Evolutionary conservation across 805 yeast species (phyloP), one percentile per base, ranked within the genome.

Genomic region (Hermanozyma aechmeae): DNA sequence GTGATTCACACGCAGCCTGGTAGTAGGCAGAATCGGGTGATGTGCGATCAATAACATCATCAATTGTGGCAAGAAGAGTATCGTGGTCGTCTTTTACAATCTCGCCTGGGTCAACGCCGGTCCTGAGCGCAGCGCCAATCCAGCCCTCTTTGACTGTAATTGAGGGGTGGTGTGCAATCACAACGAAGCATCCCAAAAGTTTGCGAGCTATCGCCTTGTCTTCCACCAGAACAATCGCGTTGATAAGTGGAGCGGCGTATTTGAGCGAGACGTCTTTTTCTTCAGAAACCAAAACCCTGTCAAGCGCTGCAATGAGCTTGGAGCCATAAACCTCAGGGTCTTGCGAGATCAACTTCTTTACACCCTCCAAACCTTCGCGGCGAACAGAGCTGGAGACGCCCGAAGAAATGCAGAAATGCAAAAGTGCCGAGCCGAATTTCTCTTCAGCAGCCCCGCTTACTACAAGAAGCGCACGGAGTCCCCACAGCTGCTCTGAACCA

Each of bases 111-210:
- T 87, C 93, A 19, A 57, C 32, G 2, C 54, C 46, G 6, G 80
- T 68, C 26, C 71, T 59, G 42, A 78, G 71, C 21, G 76, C 76
- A 24, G 85, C 53, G 0, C 81, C 81, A 19, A 85, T 79, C 97
- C 97, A 89, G 2, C 79, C 77, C 35, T 69, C 53, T 56, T 48
- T 61, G 56, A 37, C 51, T 0, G 56, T 46, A n/a, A 57, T 37
- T 5, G 27, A 29, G 7, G 39, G 21, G 30, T 51, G 51, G 38
- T 56, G 53, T 2, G 65, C 51, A 5, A 50, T 40, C 7, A 55
- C 41, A 20, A 57, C 31, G 15, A 59, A 39, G 17, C 41, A 16
- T 8, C 31, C 32, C 24, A 56, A 45, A 34, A 48, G 48, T 7
- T 31, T 25, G 14, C 35, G 30, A 2, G 41, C 46, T 13, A 40